Conservation (phyloP, 768 basidiomycete genomes). For the Kwoniella sp. region DNA sequence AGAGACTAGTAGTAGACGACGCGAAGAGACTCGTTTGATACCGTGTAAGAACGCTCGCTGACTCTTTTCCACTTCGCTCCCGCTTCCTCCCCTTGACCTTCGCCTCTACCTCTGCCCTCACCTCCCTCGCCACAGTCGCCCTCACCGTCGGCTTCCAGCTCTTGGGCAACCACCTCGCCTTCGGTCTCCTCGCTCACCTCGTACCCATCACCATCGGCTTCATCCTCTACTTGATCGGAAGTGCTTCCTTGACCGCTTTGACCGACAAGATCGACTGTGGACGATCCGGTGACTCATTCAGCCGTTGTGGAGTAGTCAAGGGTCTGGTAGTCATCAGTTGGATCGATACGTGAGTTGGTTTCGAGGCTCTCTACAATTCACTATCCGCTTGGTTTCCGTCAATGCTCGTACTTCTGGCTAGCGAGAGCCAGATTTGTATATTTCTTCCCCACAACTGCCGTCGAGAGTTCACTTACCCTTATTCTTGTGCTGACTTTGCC, state of each 20-base stretch:
- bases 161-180: slow-evolving; percentile 38
- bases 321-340: slow-evolving; percentile 54
- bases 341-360: slow-evolving; percentile 51
- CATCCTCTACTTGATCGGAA: slow-evolving; percentile 56
- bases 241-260: slow-evolving; percentile 52
- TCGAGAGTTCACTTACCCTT: too few species aligned
- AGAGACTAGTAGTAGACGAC: too few species aligned
- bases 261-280: slow-evolving; percentile 53
- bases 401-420: too few species aligned
- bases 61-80: too few species aligned
- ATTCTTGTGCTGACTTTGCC: background rate
- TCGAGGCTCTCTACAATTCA: too few species aligned
- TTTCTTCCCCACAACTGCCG: too few species aligned
- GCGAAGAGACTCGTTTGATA: too few species aligned
- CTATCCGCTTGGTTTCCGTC: too few species aligned
- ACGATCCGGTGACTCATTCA: slow-evolving; percentile 33
- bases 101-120: background rate
- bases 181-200: slow-evolving; percentile 54
- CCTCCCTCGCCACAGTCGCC: slow-evolving; percentile 35
- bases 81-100: too few species aligned
- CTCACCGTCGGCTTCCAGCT: slow-evolving; percentile 51
- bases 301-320: slow-evolving; percentile 54
- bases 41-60: too few species aligned
- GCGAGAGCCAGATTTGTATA: too few species aligned
- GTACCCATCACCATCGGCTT: slow-evolving; percentile 54